Conservation (phyloP, 768 basidiomycete genomes). For the Chlorophyllum brunneum region DNA sequence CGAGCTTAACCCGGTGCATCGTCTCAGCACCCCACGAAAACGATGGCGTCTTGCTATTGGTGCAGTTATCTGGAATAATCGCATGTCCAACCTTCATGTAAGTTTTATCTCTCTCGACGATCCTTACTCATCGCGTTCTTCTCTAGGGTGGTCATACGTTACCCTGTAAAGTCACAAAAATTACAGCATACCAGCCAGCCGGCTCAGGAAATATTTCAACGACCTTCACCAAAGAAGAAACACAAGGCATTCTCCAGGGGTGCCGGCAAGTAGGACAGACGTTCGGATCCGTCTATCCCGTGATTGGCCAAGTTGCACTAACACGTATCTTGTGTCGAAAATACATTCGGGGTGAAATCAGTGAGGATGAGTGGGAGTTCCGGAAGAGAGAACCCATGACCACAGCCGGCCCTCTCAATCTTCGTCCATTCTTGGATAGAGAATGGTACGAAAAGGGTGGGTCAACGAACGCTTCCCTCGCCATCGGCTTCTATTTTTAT, state of each 20-base stretch:
- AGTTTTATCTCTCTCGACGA: slow-evolving; percentile 3
- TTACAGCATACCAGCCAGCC: slow-evolving; percentile 33
- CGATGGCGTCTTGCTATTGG: slow-evolving; percentile 47
- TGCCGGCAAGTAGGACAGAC: slow-evolving; percentile 43
- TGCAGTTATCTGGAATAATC: slow-evolving; percentile 29
- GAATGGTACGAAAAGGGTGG: slow-evolving; percentile 46
- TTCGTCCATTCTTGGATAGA: slow-evolving; percentile 45
- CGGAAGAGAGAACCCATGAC: slow-evolving; percentile 46
- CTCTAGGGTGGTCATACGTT: slow-evolving; percentile 55
- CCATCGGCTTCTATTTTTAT: slow-evolving; percentile 39
- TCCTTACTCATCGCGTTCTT: neutral
- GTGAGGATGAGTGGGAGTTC: slow-evolving; percentile 48
- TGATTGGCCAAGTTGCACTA: slow-evolving; percentile 49
- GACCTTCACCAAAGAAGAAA: slow-evolving; percentile 27
- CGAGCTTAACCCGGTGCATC: slow-evolving; percentile 29
- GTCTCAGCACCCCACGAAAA: slow-evolving; percentile 29
- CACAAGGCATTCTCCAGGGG: slow-evolving; percentile 27
- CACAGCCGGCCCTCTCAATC: slow-evolving; percentile 45
- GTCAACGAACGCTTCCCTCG: slow-evolving; percentile 35
- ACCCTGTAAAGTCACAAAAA: slow-evolving; percentile 35
- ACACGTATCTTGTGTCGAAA: slow-evolving; percentile 46
- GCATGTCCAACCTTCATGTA: slow-evolving; percentile 33
- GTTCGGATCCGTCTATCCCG: slow-evolving; percentile 46
- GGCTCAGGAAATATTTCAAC: slow-evolving; percentile 22
- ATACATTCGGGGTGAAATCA: slow-evolving; percentile 45